Percentiles rank a stretch among this genome's conserved stretches.
Conservation (phyloP, 106 monocot genomes). For the Acanthochlamys bracteata region DNA sequence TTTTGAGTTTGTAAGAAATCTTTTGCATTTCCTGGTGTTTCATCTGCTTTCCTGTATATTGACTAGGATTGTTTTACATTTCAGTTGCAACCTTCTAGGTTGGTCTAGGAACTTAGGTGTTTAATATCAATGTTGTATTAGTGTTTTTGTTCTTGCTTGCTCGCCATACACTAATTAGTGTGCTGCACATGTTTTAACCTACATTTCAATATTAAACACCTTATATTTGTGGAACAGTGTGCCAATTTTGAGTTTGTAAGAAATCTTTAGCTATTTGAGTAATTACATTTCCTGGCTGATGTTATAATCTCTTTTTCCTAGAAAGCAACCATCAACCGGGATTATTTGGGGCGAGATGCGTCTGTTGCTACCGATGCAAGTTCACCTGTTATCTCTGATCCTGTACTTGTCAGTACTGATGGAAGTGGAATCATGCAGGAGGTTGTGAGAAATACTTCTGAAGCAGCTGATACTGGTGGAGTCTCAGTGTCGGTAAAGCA, state of each 20-base stretch:
- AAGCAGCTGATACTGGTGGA: conserved; percentile 18
- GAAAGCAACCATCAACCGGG: conserved; percentile 41
- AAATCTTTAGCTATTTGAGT: not conserved
- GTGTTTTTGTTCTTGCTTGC: too few species aligned
- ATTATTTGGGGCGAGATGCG: conserved; percentile 16
- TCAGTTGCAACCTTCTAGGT: too few species aligned
- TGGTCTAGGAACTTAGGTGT: too few species aligned
- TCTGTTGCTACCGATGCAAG: conserved; percentile 23
- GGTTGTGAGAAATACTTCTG: conserved; percentile 22
- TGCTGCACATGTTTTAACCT: too few species aligned
- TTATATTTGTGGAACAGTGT: not conserved
- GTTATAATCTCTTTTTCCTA: conserved; percentile 18
- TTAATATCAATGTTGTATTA: too few species aligned
- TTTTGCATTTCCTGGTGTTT: too few species aligned
- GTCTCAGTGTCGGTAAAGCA: conserved; percentile 13
- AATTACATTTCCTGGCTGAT: not conserved
- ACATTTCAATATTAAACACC: too few species aligned
- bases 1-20: not conserved
- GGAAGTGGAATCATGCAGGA: conserved; percentile 25
- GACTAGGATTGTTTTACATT: too few species aligned
- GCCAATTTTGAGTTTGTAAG: not conserved
- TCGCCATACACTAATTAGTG: too few species aligned
- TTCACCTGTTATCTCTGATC: conserved; percentile 66
- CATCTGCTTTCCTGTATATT: too few species aligned
- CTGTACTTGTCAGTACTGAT: conserved; percentile 34